Base-by-base conservation (phyloP, 345 rosid genomes). In the Adansonia digitata region DNA sequence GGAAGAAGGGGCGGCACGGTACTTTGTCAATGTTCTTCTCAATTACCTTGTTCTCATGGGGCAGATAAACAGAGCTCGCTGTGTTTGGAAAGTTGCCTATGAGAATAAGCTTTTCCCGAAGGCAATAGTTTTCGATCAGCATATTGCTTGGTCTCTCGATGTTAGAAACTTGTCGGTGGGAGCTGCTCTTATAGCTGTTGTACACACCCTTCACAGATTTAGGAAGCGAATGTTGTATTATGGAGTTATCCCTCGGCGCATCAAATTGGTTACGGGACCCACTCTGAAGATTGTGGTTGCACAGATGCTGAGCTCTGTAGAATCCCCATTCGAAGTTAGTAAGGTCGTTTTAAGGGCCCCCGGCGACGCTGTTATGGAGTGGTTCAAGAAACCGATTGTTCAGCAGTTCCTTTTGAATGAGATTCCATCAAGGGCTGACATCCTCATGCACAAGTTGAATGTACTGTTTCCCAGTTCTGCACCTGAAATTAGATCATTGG, bases 41-140 rank as follows among this genome's bases (percentile, higher is more conserved):
- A 95, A 95, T 75, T 95, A 93, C 84, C 97, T 95, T 59, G 97
- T 93, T 76, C 88, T 95, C 24, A 90, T 90, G 99, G 99, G 97
- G 64, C 98, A 92, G 82, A 89, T 93, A 53, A 95, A 95, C 82
- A 85, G 97, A 68, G 99, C 97, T 42, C 86, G 98, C 17, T 95
- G 99, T 79, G 88, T 93, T 72, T 95, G 98, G 98, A 93, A 95
- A 88, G 99, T 95, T 31, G 94, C 98, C 0, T 93, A 93, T 20
- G 98, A 95, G 84, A 95, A 92, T 76, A 95, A 95, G 86, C 97
- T 95, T 78, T 95, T 92, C 77, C 98, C 97, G 0, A 95, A 95
- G 81, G 98, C 99, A 64, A 93, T 95, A 20, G 98, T 95, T 69
- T 95, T 92, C 43, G 97, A 95, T 81, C 98, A 95, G 81, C 98